Evolutionary conservation across 2,329 filamentous ascomycete species (phyloP).

Genomic region (Metarhizium anisopliae): DNA sequence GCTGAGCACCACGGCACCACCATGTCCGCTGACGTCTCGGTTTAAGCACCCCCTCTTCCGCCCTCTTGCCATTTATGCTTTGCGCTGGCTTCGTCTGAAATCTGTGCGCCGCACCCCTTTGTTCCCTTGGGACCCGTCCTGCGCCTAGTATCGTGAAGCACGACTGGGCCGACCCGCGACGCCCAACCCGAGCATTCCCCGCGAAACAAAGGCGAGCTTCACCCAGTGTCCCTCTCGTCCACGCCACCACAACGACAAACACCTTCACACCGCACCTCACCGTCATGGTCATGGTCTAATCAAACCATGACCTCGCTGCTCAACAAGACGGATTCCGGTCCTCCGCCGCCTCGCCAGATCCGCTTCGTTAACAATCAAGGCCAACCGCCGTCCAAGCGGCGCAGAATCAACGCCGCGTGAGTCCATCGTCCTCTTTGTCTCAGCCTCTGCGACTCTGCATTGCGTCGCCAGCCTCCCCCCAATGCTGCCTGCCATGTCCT

Average conservation of each 20-base stretch:
- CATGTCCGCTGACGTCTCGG: slow-evolving; percentile 8
- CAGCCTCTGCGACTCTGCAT: background rate
- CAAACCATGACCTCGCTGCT: slow-evolving; percentile 36
- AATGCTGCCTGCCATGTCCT: background rate
- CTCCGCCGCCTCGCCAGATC: slow-evolving; percentile 47
- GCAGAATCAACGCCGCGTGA: slow-evolving; percentile 71
- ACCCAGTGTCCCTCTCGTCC: background rate
- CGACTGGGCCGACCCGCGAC: background rate
- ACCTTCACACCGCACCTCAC: slow-evolving; percentile 2
- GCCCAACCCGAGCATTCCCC: background rate
- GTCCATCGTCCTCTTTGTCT: slow-evolving; percentile 20
- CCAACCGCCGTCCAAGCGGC: slow-evolving; percentile 68
- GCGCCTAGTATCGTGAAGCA: background rate
- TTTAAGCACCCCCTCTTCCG: background rate
- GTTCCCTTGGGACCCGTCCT: background rate
- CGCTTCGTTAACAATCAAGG: slow-evolving; percentile 79
- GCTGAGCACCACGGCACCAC: background rate
- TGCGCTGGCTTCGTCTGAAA: background rate
- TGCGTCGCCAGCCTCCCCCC: background rate
- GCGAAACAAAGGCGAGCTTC: background rate
- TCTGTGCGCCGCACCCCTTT: background rate
- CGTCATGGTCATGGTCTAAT: slow-evolving; percentile 23
- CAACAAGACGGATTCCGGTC: slow-evolving; percentile 28
- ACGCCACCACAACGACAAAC: background rate
- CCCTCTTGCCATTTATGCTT: background rate